Evolutionary conservation across 176 grass and related monocot species (phyloP).

Genomic region (Paspalum notatum): DNA sequence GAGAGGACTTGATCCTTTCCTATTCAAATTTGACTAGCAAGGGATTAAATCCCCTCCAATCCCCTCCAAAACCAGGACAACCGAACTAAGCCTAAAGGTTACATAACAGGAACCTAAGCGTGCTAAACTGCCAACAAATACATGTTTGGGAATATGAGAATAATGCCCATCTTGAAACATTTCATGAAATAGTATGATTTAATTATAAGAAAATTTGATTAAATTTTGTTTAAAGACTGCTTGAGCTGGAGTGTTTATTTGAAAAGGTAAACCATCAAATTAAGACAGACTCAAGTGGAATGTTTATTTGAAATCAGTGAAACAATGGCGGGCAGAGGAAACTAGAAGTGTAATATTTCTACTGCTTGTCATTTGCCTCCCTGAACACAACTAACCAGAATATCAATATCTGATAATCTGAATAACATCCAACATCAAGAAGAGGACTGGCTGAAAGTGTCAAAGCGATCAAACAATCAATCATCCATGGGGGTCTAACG

Average conservation of each 20-base stretch:
- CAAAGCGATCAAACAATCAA: not conserved
- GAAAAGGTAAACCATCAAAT: not conserved
- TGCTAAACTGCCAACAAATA: not conserved
- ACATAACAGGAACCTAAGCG: not conserved
- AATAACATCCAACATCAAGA: not conserved
- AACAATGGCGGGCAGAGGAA: not conserved
- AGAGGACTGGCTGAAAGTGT: not conserved
- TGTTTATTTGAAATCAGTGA: constrained; percentile 9
- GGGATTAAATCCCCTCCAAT: too few relatives aligned
- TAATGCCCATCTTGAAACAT: not conserved
- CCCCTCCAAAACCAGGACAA: too few relatives aligned
- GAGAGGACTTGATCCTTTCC: too few relatives aligned
- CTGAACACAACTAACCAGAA: not conserved
- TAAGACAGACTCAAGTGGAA: not conserved
- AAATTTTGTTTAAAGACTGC: not conserved
- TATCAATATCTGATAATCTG: not conserved
- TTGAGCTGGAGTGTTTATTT: not conserved
- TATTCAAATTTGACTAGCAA: too few relatives aligned
- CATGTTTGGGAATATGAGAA: not conserved
- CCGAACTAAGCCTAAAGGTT: too few relatives aligned
- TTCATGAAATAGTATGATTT: not conserved
- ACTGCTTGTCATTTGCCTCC: not conserved
- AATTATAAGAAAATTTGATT: not conserved
- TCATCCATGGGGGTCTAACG: not conserved
- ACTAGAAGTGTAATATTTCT: not conserved